Evolutionary conservation across 768 basidiomycete genomes (phyloP), one percentile per base, ranked within the genome.

Genomic region (Amanita exitialis): DNA sequence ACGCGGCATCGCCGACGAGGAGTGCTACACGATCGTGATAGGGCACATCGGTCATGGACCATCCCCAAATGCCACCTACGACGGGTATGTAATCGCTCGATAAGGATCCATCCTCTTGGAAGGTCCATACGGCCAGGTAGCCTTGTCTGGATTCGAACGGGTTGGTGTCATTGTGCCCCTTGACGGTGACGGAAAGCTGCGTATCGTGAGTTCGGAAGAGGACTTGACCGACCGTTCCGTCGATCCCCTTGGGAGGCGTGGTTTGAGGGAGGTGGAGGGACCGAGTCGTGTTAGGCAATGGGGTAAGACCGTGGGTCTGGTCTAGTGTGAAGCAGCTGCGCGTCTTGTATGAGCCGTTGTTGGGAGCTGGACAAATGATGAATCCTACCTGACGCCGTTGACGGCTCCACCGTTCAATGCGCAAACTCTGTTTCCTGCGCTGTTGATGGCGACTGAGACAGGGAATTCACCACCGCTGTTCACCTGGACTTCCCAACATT

Each of bases 51-150:
- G 67, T 69, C 70, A 76, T 68, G 15, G 70, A 70, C 66, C 77
- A 78, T 1, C 74, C 74, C n/a, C 75, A 65, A 0, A 71, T 59
- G 5, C 75, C 77, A 18, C 75, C 74, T 8, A 57, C 47, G 3
- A 68, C 55, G 13, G 72, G 67, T 60, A 57, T 53, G 20, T 72
- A 73, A 49, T 72, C 61, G 27, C 56, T 30, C 2, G 76, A 76
- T 27, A 78, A 69, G 3, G 71, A 68, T 16, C 73, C 74, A 51
- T 75, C 70, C 8, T 52, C 36, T 6, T 62, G 65, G 45, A 78
- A 62, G 51, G 74, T 69, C 73, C 74, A 79, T 12, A 70, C 65
- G 10, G 78, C 76, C 52, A 79, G 62, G 64, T 74, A 76, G 21
- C 76, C 76, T 4, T 73, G 72, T 65, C 2, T 74, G 27, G 27